Percentiles rank a stretch among this genome's conserved stretches.
Conservation (phyloP, 2,329 filamentous ascomycete species). For the Exophiala bonariae region DNA sequence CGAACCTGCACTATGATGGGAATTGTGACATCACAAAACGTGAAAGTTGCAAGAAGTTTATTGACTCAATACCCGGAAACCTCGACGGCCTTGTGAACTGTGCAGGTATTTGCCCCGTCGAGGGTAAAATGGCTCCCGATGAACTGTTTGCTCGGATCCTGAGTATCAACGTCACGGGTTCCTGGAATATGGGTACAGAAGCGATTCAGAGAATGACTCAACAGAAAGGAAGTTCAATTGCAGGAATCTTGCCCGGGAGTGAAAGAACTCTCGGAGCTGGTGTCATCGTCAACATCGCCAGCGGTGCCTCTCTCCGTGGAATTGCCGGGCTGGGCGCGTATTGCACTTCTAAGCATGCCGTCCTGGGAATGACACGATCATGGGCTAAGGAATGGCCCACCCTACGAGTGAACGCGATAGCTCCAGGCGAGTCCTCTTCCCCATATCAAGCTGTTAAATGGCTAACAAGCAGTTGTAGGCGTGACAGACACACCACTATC, state of each 20-base stretch:
- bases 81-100: constrained; percentile 11
- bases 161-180: constrained; percentile 7
- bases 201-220: constrained; percentile 9
- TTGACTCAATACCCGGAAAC: constrained; percentile 24
- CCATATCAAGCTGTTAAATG: background rate
- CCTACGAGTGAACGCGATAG: constrained; percentile 38
- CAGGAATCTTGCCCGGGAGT: constrained; percentile 1
- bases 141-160: constrained; percentile 8
- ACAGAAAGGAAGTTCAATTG: background rate
- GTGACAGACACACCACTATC: constrained; percentile 2
- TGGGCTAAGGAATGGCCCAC: constrained; percentile 35
- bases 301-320: constrained; percentile 17
- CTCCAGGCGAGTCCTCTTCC: constrained; percentile 9
- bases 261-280: constrained; percentile 4
- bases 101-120: constrained; percentile 10
- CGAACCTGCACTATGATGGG: constrained; percentile 1
- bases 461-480: constrained; percentile 1
- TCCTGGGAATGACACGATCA: constrained; percentile 45
- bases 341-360: constrained; percentile 43
- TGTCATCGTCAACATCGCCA: constrained; percentile 11
- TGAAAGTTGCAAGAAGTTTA: constrained; percentile 8
- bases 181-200: constrained; percentile 14
- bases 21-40: constrained; percentile 12
- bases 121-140: constrained; percentile 10
- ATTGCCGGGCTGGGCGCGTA: constrained; percentile 42